Evolutionary conservation across 495 filamentous ascomycete species (phyloP).

Genomic region (Lophium mytilinum): DNA sequence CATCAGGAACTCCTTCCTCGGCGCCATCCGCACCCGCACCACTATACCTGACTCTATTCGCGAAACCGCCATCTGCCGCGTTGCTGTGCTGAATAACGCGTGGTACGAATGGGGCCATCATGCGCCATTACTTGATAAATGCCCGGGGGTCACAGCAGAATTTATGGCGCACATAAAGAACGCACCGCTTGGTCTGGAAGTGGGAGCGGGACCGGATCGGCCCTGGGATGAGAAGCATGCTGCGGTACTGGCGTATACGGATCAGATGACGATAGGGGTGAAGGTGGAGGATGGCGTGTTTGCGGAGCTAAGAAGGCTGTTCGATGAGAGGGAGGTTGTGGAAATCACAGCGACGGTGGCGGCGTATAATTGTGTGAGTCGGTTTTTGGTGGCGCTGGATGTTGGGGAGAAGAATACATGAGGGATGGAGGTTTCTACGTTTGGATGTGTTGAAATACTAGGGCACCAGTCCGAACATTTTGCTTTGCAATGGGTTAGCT

Average conservation of each 20-base stretch:
- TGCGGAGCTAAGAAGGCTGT: slow-evolving; percentile 44
- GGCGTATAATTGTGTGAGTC: slow-evolving; percentile 81
- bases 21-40: slow-evolving; percentile 30
- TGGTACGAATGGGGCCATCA: slow-evolving; percentile 34
- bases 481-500: too few relatives aligned
- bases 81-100: slow-evolving; percentile 32
- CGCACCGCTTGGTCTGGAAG: background rate
- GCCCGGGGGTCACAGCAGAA: slow-evolving; percentile 43
- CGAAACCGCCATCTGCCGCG: slow-evolving; percentile 33
- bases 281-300: slow-evolving; percentile 27
- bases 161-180: slow-evolving; percentile 29
- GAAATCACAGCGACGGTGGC: slow-evolving; percentile 60
- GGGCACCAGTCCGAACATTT: too few relatives aligned
- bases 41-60: slow-evolving; percentile 22
- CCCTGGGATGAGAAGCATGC: slow-evolving; percentile 12
- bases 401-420: slow-evolving; percentile 53
- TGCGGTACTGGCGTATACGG: slow-evolving; percentile 30
- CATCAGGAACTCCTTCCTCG: slow-evolving; percentile 29
- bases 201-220: too few relatives aligned
- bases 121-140: slow-evolving; percentile 18
- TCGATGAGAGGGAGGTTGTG: slow-evolving; percentile 40
- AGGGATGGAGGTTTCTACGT: too few relatives aligned
- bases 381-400: slow-evolving; percentile 77
- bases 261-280: slow-evolving; percentile 30
- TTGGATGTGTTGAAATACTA: too few relatives aligned